Evolutionary conservation across 352 stramenopile species (phyloP), one percentile per base, ranked within the genome.

Genomic region (Phytophthora pluvialis): DNA sequence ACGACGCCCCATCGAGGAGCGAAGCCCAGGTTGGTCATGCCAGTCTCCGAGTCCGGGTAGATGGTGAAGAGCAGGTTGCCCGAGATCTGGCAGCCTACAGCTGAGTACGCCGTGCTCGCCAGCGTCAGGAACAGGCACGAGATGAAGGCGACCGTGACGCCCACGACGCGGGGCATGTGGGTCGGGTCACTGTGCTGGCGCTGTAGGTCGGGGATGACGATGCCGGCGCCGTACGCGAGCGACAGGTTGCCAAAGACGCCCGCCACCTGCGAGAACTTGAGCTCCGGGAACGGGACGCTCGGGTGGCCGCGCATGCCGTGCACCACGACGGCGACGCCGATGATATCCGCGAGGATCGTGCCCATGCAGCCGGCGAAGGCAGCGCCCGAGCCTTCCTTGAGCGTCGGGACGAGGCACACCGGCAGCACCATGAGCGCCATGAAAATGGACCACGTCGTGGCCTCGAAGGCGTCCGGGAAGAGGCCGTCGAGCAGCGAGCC

Each of bases 61-160:
- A 86, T 84, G n/a, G 78, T 66, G 51, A 82, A 86, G 25, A 86
- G 62, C 35, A 86, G 43, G 68, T 86, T 86, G 45, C 75, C 72
- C 12, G 77, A 72, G 52, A 86, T 86, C 50, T 86, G 77, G 54
- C 77, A 86, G 11, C 77, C 77, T 1, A 77, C 63, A 18, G 60
- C 64, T 10, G 59, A 77, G 64, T 82, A 82, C 18, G 66, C 78
- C 4, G 70, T 63, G 13, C 57, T 50, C 5, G 67, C 75, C 35
- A 83, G 45, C 16, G 67, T 48, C 13, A 82, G 21, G 65, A 86
- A 86, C 39, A 83, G 55, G 33, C 46, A 48, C 7, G 76, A 83
- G 13, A 78, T 73, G 43, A 84, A 43, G 5, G 36, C 56, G 2
- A 86, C 59, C 3, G 76, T 86, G 15, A 77, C 64, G 16, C 61